Evolutionary conservation across 345 rosid species (phyloP).

Genomic region (Durio zibethinus): DNA sequence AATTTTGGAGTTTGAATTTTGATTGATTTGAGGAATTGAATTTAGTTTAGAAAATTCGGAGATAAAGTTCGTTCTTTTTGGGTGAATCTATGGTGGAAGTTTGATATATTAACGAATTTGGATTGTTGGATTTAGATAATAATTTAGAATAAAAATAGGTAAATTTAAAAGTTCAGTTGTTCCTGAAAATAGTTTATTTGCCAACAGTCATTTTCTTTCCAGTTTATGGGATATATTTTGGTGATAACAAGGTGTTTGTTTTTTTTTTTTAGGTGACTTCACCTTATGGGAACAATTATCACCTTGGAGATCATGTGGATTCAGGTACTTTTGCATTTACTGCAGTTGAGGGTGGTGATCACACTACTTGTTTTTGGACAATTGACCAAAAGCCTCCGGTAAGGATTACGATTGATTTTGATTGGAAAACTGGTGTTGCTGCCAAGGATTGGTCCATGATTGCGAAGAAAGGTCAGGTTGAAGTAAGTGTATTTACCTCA

Average conservation of each 20-base stretch:
- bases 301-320: conserved; percentile 51
- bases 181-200: too few relatives aligned
- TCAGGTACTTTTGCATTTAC: conserved; percentile 73
- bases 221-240: background rate
- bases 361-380: conserved; percentile 60
- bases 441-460: conserved; percentile 76
- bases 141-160: background rate
- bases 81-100: background rate
- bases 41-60: background rate
- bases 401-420: conserved; percentile 53
- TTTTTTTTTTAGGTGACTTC: conserved; percentile 50
- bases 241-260: background rate
- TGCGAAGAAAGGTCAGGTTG: conserved; percentile 69
- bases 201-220: too few relatives aligned
- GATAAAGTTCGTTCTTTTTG: background rate
- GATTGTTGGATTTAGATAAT: background rate
- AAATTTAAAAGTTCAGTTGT: background rate
- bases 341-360: conserved; percentile 60
- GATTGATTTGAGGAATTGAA: background rate
- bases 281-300: conserved; percentile 52
- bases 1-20: background rate
- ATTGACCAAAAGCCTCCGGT: conserved; percentile 31
- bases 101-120: background rate
- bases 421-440: conserved; percentile 73
- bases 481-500: conserved; percentile 32